phyloP scores from a whole-genome alignment of 2,329 filamentous ascomycete genomes.

The Rachicladosporium sp. region DNA sequence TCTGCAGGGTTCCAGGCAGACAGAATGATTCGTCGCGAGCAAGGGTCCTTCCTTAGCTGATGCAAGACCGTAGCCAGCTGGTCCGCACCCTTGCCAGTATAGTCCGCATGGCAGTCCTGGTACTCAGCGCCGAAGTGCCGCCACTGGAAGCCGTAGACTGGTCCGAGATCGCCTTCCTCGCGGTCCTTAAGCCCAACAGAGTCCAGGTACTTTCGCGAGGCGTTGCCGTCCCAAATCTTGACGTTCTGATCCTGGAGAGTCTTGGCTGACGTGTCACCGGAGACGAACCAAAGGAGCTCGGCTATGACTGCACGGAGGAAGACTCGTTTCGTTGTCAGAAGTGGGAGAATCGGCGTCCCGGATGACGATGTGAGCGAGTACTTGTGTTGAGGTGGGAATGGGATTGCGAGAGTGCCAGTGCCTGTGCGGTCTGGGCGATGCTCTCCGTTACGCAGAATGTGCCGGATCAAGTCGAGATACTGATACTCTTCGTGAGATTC shows the following conservation, averaged over 20 bases:
- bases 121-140: constrained; percentile 94
- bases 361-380: constrained; percentile 61
- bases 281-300: constrained; percentile 93
- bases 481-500: constrained; percentile 72
- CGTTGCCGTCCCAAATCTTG: constrained; percentile 98
- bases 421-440: constrained; percentile 87
- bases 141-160: constrained; percentile 98
- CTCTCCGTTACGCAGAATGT: constrained; percentile 74
- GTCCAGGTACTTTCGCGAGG: constrained; percentile 81
- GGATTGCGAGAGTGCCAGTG: constrained; percentile 82
- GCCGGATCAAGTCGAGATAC: constrained; percentile 78
- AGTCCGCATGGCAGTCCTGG: constrained; percentile 66
- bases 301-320: constrained; percentile 81
- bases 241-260: constrained; percentile 68
- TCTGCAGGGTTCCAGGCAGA: constrained; percentile 90
- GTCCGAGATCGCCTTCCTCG: constrained; percentile 78
- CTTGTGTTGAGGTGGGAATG: constrained; percentile 74
- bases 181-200: constrained; percentile 68
- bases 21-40: constrained; percentile 80
- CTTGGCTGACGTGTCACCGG: constrained; percentile 67
- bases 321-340: constrained; percentile 94
- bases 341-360: constrained; percentile 60
- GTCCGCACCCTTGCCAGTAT: constrained; percentile 78
- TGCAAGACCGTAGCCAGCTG: constrained; percentile 83
- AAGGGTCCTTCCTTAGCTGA: constrained; percentile 72